Conservation (phyloP, 192 early-diverging fungal genomes). For the Backusella luteola region DNA sequence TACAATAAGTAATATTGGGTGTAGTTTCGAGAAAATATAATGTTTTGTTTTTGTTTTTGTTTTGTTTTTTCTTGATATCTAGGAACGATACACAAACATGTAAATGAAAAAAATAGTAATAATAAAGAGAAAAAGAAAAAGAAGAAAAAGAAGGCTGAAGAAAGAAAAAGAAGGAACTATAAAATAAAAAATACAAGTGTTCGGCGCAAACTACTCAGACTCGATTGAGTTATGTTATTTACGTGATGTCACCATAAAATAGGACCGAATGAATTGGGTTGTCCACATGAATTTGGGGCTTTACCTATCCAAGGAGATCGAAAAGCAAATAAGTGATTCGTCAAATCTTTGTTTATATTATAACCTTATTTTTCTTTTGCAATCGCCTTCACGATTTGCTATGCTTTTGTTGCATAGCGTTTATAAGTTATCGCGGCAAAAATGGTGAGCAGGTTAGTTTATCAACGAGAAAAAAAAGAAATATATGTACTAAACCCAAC, state of each 20-base stretch:
- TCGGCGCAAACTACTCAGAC: not conserved
- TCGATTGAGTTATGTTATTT: not conserved
- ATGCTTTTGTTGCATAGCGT: not conserved
- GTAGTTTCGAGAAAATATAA: not conserved
- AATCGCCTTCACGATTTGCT: not conserved
- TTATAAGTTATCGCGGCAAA: not conserved
- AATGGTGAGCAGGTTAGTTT: not conserved
- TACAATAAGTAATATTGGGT: not conserved
- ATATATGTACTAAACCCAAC: not conserved
- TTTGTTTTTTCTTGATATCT: not conserved
- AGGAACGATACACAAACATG: not conserved
- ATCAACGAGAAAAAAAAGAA: not conserved
- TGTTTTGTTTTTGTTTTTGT: not conserved
- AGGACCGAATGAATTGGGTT: not conserved
- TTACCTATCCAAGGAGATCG: not conserved
- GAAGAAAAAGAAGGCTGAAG: not conserved
- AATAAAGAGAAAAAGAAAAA: not conserved
- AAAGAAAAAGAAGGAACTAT: not conserved
- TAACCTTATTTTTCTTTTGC: not conserved
- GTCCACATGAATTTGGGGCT: not conserved
- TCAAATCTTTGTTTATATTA: not conserved
- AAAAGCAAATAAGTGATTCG: not conserved
- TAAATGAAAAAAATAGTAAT: not conserved
- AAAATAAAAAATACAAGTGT: not conserved
- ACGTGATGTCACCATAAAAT: constrained; percentile 2